Base-by-base conservation (phyloP, 768 basidiomycete species). In the Epithele typhae region DNA sequence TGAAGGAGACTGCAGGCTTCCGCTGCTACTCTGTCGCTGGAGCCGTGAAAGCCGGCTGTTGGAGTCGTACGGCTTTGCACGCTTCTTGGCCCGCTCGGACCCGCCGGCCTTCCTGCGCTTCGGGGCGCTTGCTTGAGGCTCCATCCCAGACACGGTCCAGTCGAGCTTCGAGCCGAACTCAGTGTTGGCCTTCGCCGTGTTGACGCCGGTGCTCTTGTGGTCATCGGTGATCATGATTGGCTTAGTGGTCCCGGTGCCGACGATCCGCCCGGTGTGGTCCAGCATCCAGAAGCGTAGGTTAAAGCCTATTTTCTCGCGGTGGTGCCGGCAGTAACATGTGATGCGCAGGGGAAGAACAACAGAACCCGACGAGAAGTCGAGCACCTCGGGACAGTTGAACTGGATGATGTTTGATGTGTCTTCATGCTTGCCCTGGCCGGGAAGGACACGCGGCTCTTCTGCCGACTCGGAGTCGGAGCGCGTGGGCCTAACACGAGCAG, bases 151-250 rank as follows among this genome's bases (percentile, higher is more conserved):
- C n/a, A 52, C 50, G 7, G 46, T 55, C 51, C 43, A 46, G 39
- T 46, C 47, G 3, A 48, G 40, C 44, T 47, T 52, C 23, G 45
- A 48, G 25, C 43, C 46, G 33, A 52, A 52, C 24, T 52, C 51
- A 34, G 46, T 40, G 18, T 30, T 25, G 12, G 37, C 15, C 41
- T 57, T 56, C 58, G 63, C 61, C n/a, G 57, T 44, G 34, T 54
- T 61, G 46, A 62, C 58, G 6, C 61, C 63, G 3, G 71, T 78
- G 23, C 90, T 92, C 69, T 99, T 99, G 71, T 99, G 96, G 66
- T 99, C 96, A 70, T 99, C 96, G 1, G 95, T 99, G 55, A 98
- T 98, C 84, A 98, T 94, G 56, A 99, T 93, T 3, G 95, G 92
- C 24, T 83, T 80, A 1, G 92, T 89, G 44, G 73, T 77, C 4